Conservation (phyloP, 2,329 filamentous ascomycete genomes). For the Lecanicillium sp. region DNA sequence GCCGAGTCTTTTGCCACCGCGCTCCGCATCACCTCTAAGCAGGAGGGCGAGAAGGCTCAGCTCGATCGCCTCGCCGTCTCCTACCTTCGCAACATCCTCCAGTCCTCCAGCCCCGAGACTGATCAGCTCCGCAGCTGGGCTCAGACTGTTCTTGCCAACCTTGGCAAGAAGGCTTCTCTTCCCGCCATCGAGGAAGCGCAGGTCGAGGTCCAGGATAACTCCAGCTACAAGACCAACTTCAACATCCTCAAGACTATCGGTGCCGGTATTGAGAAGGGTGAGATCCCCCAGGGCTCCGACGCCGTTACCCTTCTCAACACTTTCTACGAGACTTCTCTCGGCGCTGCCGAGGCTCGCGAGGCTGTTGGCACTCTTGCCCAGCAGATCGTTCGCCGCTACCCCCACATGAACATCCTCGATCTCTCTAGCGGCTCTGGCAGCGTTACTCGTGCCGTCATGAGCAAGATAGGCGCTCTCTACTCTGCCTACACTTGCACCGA, state of each 20-base stretch:
- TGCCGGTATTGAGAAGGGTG: conserved; percentile 8
- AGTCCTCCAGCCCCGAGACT: conserved; percentile 11
- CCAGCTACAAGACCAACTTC: conserved; percentile 8
- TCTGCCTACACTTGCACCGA: conserved; percentile 15
- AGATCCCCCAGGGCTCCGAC: conserved; percentile 4
- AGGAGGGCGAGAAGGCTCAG: conserved; percentile 12
- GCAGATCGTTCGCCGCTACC: conserved; percentile 15
- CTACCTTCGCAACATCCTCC: conserved; percentile 10
- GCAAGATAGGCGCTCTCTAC: conserved; percentile 7
- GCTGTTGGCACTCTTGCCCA: conserved; percentile 8
- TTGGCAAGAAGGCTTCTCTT: conserved; percentile 8
- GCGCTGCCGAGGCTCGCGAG: conserved; percentile 6
- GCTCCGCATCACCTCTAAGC: conserved; percentile 2
- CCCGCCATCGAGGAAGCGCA: conserved; percentile 2
- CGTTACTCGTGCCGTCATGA: conserved; percentile 10
- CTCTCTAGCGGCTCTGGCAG: conserved; percentile 13
- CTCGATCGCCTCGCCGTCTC: conserved; percentile 11
- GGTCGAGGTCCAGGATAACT: conserved; percentile 1
- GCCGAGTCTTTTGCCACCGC: conserved; percentile 9
- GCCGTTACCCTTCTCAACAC: conserved; percentile 8
- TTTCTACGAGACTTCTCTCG: conserved; percentile 10
- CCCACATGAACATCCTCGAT: conserved; percentile 14
- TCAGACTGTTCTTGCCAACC: conserved; percentile 10
- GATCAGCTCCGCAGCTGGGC: conserved; percentile 12
- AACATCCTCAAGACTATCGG: conserved; percentile 10